These are phyloP conservation scores for Aspergillaceae sp. DNA, from an alignment of 2,329 filamentous ascomycete species.

Conservation along the genomic window DNA sequence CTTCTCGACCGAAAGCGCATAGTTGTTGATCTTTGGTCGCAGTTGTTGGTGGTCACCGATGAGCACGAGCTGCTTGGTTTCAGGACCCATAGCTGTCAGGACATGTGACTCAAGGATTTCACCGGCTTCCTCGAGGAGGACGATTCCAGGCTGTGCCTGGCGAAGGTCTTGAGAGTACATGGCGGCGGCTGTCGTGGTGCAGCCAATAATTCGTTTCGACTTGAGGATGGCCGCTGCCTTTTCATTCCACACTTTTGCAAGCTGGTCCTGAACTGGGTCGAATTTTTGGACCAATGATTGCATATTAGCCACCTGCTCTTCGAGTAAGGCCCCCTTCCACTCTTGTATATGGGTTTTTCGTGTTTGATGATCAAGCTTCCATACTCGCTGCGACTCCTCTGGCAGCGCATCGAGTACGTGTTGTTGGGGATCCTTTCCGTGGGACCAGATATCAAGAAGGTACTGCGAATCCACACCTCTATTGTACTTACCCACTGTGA, in stretches of 20 bases:
- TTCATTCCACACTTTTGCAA: slow-evolving; percentile 8
- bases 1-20: slow-evolving; percentile 52
- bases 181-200: slow-evolving; percentile 63
- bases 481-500: slow-evolving; percentile 37
- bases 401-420: slow-evolving; percentile 30
- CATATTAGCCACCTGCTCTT: slow-evolving; percentile 40
- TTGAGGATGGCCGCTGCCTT: slow-evolving; percentile 32
- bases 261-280: slow-evolving; percentile 7
- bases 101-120: slow-evolving; percentile 64
- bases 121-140: slow-evolving; percentile 64
- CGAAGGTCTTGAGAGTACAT: slow-evolving; percentile 51
- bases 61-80: slow-evolving; percentile 55
- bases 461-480: slow-evolving; percentile 41
- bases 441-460: slow-evolving; percentile 47
- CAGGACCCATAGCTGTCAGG: slow-evolving; percentile 48
- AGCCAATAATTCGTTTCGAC: slow-evolving; percentile 56
- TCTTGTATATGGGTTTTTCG: slow-evolving; percentile 29
- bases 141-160: slow-evolving; percentile 47
- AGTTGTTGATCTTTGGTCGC: slow-evolving; percentile 58
- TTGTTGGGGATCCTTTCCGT: slow-evolving; percentile 32
- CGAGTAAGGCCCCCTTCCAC: slow-evolving; percentile 41
- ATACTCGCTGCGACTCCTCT: slow-evolving; percentile 35
- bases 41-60: slow-evolving; percentile 70
- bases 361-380: slow-evolving; percentile 39
- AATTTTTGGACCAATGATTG: slow-evolving; percentile 5